Percentiles rank a stretch among this genome's conserved stretches.
Conservation (phyloP, 139 green algal genomes). For the Closterium sp. region DNA sequence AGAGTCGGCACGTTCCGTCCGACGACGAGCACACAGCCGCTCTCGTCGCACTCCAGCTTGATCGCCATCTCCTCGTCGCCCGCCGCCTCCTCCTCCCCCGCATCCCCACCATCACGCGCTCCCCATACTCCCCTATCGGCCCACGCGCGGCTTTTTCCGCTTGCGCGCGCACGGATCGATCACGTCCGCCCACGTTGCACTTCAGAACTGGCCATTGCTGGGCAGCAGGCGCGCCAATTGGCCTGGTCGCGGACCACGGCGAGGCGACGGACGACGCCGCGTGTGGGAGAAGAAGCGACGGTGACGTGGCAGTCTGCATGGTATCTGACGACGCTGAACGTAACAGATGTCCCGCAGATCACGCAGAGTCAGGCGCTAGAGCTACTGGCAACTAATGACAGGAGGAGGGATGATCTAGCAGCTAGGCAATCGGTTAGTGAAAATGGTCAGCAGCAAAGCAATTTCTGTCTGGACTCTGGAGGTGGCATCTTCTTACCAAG, state of each 20-base stretch:
- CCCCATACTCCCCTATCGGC: slow-evolving; percentile 11
- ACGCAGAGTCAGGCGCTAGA: not conserved
- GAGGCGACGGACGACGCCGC: not conserved
- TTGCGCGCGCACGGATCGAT: not conserved
- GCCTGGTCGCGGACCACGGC: not conserved
- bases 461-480: not conserved
- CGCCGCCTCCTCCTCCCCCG: slow-evolving; percentile 10
- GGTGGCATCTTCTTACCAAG: too few species aligned
- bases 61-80: slow-evolving; percentile 20
- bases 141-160: not conserved
- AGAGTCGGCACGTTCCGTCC: not conserved
- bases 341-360: not conserved
- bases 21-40: slow-evolving; percentile 30
- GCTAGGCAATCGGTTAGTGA: not conserved
- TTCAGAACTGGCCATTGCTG: not conserved
- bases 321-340: not conserved
- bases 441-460: not conserved
- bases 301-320: not conserved
- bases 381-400: not conserved
- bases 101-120: slow-evolving; percentile 22
- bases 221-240: not conserved
- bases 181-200: not conserved
- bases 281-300: not conserved
- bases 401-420: not conserved
- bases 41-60: slow-evolving; percentile 44